Percentiles rank a stretch among this genome's conserved stretches.
Conservation (phyloP, 2,329 filamentous ascomycete species). For the Phoma sp. region DNA sequence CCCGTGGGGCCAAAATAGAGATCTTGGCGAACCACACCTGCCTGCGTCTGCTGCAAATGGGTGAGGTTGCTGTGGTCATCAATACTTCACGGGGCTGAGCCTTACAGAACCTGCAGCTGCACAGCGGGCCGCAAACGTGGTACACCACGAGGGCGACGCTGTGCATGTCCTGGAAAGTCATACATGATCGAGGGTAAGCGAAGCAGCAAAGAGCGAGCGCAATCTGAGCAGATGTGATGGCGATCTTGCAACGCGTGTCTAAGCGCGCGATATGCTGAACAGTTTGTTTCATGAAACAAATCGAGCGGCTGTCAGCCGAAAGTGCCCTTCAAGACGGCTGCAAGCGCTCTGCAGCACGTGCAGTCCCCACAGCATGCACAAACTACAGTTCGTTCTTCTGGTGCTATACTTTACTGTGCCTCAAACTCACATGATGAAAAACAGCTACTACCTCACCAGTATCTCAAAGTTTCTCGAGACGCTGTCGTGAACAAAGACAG, state of each 20-base stretch:
- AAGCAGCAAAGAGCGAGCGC: slow-evolving; percentile 9
- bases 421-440: slow-evolving; percentile 15
- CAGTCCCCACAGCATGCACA: background rate
- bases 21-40: slow-evolving; percentile 28
- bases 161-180: background rate
- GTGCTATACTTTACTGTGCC: slow-evolving; percentile 13
- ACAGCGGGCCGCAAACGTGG: slow-evolving; percentile 11
- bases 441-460: slow-evolving; percentile 20
- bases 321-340: slow-evolving; percentile 1
- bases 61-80: slow-evolving; percentile 32
- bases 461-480: slow-evolving; percentile 7
- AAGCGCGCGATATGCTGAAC: slow-evolving; percentile 17
- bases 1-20: slow-evolving; percentile 19
- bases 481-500: slow-evolving; percentile 16
- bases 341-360: slow-evolving; percentile 21
- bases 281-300: slow-evolving; percentile 24
- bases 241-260: slow-evolving; percentile 2
- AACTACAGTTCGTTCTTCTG: slow-evolving; percentile 14
- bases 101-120: slow-evolving; percentile 31
- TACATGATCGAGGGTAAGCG: background rate
- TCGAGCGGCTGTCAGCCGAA: slow-evolving; percentile 11
- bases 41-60: slow-evolving; percentile 16
- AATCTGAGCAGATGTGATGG: slow-evolving; percentile 1
- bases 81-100: slow-evolving; percentile 42
- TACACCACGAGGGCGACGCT: slow-evolving; percentile 3